These are phyloP conservation scores for Silene latifolia DNA, from an alignment of 148 eudicot genomes.

Conservation along the genomic window DNA sequence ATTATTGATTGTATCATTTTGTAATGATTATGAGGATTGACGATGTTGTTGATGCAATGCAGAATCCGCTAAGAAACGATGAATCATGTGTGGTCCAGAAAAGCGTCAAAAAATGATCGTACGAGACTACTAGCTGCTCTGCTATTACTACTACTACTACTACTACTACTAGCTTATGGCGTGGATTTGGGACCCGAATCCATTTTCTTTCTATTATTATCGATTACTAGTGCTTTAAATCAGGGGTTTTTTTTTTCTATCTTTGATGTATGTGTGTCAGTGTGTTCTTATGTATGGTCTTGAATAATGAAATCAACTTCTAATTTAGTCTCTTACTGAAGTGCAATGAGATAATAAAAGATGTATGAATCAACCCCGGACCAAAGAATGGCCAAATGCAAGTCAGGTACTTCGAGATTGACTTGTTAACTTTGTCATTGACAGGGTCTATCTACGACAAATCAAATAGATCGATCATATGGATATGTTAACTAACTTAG, in stretches of 20 bases:
- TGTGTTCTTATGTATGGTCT: neutral
- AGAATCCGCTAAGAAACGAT: constrained; percentile 13
- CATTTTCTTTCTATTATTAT: too few relatives aligned
- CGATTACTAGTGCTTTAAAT: too few relatives aligned
- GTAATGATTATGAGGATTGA: neutral
- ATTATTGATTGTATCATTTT: neutral
- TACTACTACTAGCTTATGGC: neutral
- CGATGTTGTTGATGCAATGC: neutral
- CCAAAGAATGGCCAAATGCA: too few relatives aligned
- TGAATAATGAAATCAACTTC: neutral
- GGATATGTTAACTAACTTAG: too few relatives aligned
- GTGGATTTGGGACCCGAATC: too few relatives aligned
- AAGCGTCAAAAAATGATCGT: neutral
- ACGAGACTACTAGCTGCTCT: neutral
- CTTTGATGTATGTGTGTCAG: neutral
- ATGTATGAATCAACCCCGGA: too few relatives aligned
- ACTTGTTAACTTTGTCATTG: too few relatives aligned
- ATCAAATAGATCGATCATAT: too few relatives aligned
- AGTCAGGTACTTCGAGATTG: too few relatives aligned
- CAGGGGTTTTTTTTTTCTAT: neutral
- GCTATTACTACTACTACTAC: neutral
- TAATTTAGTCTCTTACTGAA: neutral
- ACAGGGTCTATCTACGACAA: too few relatives aligned
- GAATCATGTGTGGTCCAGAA: too few relatives aligned
- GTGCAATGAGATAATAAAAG: too few relatives aligned